Base-by-base conservation (phyloP, 768 basidiomycete species). In the Leccinum uliginosum region DNA sequence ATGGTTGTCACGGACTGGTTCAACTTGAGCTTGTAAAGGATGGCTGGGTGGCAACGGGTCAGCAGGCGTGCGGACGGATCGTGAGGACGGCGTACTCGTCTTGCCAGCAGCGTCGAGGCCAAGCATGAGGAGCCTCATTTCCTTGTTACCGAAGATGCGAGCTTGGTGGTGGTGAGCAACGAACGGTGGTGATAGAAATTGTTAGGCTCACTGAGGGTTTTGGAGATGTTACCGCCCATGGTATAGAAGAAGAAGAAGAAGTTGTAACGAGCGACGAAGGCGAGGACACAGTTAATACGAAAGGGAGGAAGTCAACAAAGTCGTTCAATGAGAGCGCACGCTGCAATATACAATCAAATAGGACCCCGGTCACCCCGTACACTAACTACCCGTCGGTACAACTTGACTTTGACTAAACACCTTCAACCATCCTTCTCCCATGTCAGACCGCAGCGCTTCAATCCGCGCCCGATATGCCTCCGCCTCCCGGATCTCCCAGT, bases 1-100 rank as follows among this genome's bases (percentile, higher is more conserved):
- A 98, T 98, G 21, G 96, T 98, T 21, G 96, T 98, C 57, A 98
- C 96, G 50, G 92, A 94, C 76, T 98, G 95, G 76, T 98, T 97
- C 73, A 98, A 77, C 78, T 98, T 98, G 75, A 98, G 87, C 73
- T 98, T 98, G 81, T 98, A 98, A 48, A 98, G 83, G 70, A 98
- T 98, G 46, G 96, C 96, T 98, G 72, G 29, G 30, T 27, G 58
- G 34, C n/a, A 50, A 35, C 49, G 23, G 27, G 51, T 55, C 24
- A 55, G 47, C n/a, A 44, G 27, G 46, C 38, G 32, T 3, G 45
- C 15, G 54, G 7, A 21, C 6, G 50, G 43, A 32, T 6, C 10
- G 54, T 9, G 44, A 19, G 19, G 17, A 46, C 4, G 49, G 79
- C 93, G 73, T 65, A 97, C 96, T 98, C 19, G 96, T 98, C 78